Conservation (phyloP, 2,329 filamentous ascomycete genomes). For the Ascochyta lentis region DNA sequence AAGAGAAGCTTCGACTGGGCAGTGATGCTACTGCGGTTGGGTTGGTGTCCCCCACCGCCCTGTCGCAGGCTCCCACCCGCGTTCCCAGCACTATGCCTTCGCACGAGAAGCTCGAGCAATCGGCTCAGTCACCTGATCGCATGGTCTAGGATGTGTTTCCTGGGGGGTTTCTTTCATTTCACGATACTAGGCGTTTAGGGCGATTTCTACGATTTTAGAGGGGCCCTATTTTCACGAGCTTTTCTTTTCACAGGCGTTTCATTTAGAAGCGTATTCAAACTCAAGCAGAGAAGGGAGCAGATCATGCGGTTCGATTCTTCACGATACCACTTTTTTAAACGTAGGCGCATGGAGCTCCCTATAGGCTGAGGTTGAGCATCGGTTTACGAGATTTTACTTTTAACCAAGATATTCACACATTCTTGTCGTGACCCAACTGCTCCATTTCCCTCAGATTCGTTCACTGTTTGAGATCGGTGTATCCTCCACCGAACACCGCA, state of each 20-base stretch:
- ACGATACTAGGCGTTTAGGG: not conserved
- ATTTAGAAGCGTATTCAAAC: not conserved
- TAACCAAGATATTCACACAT: constrained; percentile 5
- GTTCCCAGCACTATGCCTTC: constrained; percentile 8
- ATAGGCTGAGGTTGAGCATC: constrained; percentile 36
- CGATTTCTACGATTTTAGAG: not conserved
- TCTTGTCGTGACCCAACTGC: not conserved
- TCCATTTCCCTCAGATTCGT: not conserved
- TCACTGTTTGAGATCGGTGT: not conserved
- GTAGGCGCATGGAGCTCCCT: constrained; percentile 44
- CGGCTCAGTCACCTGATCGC: constrained; percentile 17
- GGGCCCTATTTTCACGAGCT: not conserved
- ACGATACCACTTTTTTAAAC: constrained; percentile 9
- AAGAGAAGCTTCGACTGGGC: constrained; percentile 14
- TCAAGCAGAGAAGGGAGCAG: constrained; percentile 3
- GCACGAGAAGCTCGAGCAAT: constrained; percentile 24
- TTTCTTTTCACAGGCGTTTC: not conserved
- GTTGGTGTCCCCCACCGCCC: not conserved
- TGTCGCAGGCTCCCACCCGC: constrained; percentile 13
- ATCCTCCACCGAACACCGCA: not conserved
- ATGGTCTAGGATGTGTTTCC: constrained; percentile 18
- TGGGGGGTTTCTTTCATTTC: not conserved
- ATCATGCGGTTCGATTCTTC: constrained; percentile 9
- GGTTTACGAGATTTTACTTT: constrained; percentile 28
- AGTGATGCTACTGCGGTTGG: constrained; percentile 12